These are phyloP conservation scores for Elsinoe batatas DNA, from an alignment of 2,329 filamentous ascomycete species.

Conservation along the genomic window DNA sequence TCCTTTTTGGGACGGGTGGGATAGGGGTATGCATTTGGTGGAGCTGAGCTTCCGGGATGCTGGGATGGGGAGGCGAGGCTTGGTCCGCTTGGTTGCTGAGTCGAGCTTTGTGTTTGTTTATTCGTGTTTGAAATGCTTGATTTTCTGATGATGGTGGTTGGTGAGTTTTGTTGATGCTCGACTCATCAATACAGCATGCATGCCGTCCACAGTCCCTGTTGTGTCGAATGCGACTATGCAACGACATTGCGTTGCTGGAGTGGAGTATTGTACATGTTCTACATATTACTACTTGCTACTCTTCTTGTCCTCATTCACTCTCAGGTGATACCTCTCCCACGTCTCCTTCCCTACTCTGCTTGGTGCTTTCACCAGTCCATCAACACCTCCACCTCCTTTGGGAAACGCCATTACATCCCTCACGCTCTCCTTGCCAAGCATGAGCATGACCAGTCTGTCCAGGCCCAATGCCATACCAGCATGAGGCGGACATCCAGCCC, in stretches of 20 bases:
- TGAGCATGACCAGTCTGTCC: conserved; percentile 71
- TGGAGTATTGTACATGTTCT: neutral
- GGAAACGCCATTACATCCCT: conserved; percentile 95
- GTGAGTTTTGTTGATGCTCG: too few relatives aligned
- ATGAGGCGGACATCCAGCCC: conserved; percentile 84
- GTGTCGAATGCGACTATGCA: neutral
- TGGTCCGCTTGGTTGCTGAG: too few relatives aligned
- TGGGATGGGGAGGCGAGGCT: neutral
- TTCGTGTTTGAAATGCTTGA: too few relatives aligned
- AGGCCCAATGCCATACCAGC: conserved; percentile 90
- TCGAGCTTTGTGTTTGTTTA: too few relatives aligned
- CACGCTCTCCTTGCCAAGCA: conserved; percentile 67
- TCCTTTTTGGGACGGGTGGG: neutral
- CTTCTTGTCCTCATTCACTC: conserved; percentile 18
- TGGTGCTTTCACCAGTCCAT: conserved; percentile 72
- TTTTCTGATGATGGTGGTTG: too few relatives aligned
- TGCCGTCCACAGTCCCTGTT: too few relatives aligned
- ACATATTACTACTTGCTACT: neutral
- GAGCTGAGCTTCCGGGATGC: neutral
- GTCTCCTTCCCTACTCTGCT: conserved; percentile 54
- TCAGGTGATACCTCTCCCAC: conserved; percentile 50
- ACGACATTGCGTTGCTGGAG: neutral
- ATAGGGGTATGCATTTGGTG: neutral
- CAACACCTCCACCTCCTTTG: conserved; percentile 83
- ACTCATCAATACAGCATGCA: too few relatives aligned